Percentiles rank a stretch among this genome's conserved stretches.
Conservation (phyloP, 2,329 filamentous ascomycete genomes). For the Blumeria hordei region DNA sequence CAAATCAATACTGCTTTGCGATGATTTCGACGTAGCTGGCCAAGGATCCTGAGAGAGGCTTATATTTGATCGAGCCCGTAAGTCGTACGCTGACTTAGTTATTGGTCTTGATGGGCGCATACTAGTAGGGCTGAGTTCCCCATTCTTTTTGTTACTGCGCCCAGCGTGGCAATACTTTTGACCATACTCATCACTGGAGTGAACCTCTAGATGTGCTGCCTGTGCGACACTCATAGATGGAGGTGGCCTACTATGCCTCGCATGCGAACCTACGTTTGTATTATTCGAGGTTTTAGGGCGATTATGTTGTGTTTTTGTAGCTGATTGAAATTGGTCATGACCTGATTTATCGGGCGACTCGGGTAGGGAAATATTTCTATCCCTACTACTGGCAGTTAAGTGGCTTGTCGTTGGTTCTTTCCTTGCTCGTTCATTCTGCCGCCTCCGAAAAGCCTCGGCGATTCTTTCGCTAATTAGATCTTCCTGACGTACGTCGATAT, state of each 20-base stretch:
- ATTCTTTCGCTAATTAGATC: constrained; percentile 81
- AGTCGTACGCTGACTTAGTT: constrained; percentile 40
- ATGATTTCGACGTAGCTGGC: constrained; percentile 5
- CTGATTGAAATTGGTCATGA: constrained; percentile 7
- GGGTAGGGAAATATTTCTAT: constrained; percentile 8
- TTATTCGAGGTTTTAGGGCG: too few relatives aligned
- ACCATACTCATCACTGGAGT: constrained; percentile 21
- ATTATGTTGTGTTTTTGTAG: constrained; percentile 3
- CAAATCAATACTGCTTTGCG: constrained; percentile 13
- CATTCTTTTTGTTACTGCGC: constrained; percentile 21
- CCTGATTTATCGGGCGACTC: constrained; percentile 11
- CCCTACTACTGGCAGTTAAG: constrained; percentile 13
- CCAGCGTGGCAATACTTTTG: constrained; percentile 27
- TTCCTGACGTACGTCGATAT: constrained; percentile 61
- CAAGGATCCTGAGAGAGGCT: constrained; percentile 6
- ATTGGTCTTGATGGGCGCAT: constrained; percentile 23
- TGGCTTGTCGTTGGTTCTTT: constrained; percentile 22
- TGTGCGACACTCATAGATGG: constrained; percentile 21
- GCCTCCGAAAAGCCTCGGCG: constrained; percentile 61
- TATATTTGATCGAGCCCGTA: constrained; percentile 21
- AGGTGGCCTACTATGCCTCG: constrained; percentile 23
- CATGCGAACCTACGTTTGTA: too few relatives aligned
- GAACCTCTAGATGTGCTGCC: constrained; percentile 24
- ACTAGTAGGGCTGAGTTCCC: constrained; percentile 23
- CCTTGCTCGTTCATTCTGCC: constrained; percentile 40